Evolutionary conservation across 345 rosid species (phyloP).

Genomic region (Aquilaria malaccensis): DNA sequence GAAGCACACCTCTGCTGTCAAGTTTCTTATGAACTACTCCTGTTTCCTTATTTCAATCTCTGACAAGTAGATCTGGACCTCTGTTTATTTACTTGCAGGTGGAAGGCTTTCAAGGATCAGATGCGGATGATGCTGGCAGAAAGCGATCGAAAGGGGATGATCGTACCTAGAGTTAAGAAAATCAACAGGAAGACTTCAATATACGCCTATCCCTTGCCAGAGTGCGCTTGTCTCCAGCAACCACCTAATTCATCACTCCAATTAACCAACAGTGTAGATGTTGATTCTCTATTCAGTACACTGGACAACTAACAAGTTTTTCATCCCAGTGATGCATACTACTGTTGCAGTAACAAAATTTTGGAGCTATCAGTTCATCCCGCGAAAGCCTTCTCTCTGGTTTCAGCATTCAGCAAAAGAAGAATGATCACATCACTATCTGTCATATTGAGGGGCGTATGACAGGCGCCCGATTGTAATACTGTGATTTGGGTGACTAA

Average conservation of each 20-base stretch:
- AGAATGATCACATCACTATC: no score
- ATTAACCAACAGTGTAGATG: conserved; percentile 16
- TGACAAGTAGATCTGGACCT: background rate
- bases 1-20: no score
- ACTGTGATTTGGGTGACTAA: background rate
- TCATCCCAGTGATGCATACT: background rate
- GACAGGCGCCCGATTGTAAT: conserved; percentile 22
- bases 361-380: background rate
- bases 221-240: conserved; percentile 66
- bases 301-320: conserved; percentile 9
- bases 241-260: conserved; percentile 36
- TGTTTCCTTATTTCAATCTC: no score
- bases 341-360: conserved; percentile 8
- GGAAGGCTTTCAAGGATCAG: conserved; percentile 61
- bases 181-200: conserved; percentile 83
- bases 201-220: conserved; percentile 83
- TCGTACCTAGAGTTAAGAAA: conserved; percentile 73
- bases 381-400: no score
- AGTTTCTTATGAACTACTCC: no score
- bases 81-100: conserved; percentile 40
- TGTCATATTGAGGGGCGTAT: background rate
- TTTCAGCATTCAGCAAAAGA: conserved; percentile 13
- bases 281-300: conserved; percentile 6
- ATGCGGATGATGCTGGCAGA: conserved; percentile 69
- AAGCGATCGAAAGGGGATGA: conserved; percentile 78